phyloP scores from a whole-genome alignment of 2,329 filamentous ascomycete genomes.

The Colletotrichum musicola region DNA sequence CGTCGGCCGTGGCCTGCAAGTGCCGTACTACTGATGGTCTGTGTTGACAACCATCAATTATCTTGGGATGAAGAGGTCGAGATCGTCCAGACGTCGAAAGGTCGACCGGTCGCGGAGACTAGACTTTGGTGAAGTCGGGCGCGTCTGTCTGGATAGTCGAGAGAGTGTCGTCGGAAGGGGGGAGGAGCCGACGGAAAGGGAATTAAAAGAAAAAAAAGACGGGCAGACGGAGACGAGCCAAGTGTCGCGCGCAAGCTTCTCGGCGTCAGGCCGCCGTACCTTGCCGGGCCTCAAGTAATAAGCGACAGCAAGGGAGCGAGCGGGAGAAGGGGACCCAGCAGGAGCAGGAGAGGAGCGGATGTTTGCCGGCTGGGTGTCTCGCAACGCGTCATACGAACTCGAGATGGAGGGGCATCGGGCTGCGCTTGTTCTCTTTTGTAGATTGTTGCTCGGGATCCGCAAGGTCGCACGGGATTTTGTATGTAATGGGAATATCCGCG shows the following conservation, averaged over 20 bases:
- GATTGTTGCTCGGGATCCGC: neutral
- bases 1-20: neutral
- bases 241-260: neutral
- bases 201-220: neutral
- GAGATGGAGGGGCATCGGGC: slow-evolving; percentile 27
- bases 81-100: neutral
- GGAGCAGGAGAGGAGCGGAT: slow-evolving; percentile 34
- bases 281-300: slow-evolving; percentile 21
- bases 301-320: slow-evolving; percentile 27
- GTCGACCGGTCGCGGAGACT: too few relatives aligned
- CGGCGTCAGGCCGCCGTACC: slow-evolving; percentile 15
- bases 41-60: neutral
- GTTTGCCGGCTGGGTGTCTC: slow-evolving; percentile 25
- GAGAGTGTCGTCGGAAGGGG: neutral
- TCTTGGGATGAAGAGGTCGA: neutral
- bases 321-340: slow-evolving; percentile 24
- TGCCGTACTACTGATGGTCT: neutral
- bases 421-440: neutral
- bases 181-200: neutral
- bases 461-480: neutral
- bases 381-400: slow-evolving; percentile 36
- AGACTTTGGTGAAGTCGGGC: too few relatives aligned
- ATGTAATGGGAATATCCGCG: too few relatives aligned
- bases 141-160: too few relatives aligned
- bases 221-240: slow-evolving; percentile 2